phyloP scores from a whole-genome alignment of 768 basidiomycete species.

The Dictyophora rubrovolvata region DNA sequence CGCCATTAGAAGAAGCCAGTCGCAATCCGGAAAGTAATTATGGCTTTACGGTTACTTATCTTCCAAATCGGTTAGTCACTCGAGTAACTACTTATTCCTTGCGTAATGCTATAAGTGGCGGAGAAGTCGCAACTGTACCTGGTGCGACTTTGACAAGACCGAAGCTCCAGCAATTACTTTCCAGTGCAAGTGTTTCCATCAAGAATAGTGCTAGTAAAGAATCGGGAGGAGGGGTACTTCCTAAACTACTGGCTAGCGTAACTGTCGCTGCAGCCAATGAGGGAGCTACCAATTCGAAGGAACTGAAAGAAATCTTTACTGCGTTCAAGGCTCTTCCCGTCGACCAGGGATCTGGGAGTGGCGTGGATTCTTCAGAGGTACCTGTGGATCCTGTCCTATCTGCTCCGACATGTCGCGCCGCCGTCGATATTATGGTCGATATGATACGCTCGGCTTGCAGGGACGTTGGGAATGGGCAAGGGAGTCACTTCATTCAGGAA shows the following conservation, averaged over 20 bases:
- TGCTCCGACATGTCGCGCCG: conserved; percentile 65
- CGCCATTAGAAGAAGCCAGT: conserved; percentile 85
- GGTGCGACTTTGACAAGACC: not conserved
- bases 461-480: conserved; percentile 39
- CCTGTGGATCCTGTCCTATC: conserved; percentile 47
- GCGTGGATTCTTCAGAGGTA: conserved; percentile 29
- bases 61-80: conserved; percentile 58
- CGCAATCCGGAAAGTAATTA: conserved; percentile 82
- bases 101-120: conserved; percentile 46
- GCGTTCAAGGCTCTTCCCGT: conserved; percentile 77
- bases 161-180: not conserved
- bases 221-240: conserved; percentile 18
- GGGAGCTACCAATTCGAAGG: not conserved
- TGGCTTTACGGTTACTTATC: conserved; percentile 80
- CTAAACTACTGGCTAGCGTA: conserved; percentile 27
- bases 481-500: conserved; percentile 41
- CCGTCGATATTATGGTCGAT: conserved; percentile 65
- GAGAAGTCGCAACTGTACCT: conserved; percentile 4
- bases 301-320: conserved; percentile 35
- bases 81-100: conserved; percentile 81
- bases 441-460: conserved; percentile 58
- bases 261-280: conserved; percentile 16
- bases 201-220: not conserved
- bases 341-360: conserved; percentile 43
- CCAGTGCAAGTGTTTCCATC: not conserved